Conservation (phyloP, 176 grass and related monocot genomes). For the Ampelocalamus luodianensis region DNA sequence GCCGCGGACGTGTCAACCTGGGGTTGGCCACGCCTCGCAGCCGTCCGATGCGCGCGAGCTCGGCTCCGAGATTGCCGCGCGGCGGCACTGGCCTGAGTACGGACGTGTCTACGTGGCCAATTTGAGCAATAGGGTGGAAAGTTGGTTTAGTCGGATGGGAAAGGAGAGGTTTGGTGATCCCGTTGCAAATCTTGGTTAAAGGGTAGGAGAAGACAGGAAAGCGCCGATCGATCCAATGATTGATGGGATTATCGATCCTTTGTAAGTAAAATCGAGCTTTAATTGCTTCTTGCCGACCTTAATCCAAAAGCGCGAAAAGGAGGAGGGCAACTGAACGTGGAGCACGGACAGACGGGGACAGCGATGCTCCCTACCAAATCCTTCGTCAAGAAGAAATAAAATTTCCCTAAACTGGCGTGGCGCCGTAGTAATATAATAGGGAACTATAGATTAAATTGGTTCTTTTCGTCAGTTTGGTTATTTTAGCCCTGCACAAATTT, state of each 20-base stretch:
- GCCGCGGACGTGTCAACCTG: slow-evolving; percentile 39
- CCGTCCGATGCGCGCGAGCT: slow-evolving; percentile 26
- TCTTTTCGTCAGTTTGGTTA: background rate
- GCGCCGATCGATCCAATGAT: slow-evolving; percentile 9
- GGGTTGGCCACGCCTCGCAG: slow-evolving; percentile 2
- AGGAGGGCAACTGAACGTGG: background rate
- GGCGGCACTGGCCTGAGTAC: no score
- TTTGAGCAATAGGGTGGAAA: background rate
- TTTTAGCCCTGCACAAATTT: background rate
- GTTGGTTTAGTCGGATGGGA: background rate
- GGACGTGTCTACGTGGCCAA: background rate
- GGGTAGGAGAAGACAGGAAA: background rate
- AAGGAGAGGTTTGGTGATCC: background rate
- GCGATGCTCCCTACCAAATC: slow-evolving; percentile 37
- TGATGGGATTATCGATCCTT: slow-evolving; percentile 3
- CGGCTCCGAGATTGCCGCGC: background rate
- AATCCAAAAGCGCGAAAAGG: background rate
- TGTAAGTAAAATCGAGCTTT: slow-evolving; percentile 7
- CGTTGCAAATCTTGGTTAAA: slow-evolving; percentile 20
- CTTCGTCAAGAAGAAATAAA: slow-evolving; percentile 61
- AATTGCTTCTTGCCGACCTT: slow-evolving; percentile 32
- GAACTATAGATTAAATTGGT: background rate
- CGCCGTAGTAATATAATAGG: background rate
- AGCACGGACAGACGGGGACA: slow-evolving; percentile 23
- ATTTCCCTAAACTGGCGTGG: slow-evolving; percentile 25